Evolutionary conservation across 2,329 filamentous ascomycete genomes (phyloP).

Genomic region (Dothiorella sarmentorum): DNA sequence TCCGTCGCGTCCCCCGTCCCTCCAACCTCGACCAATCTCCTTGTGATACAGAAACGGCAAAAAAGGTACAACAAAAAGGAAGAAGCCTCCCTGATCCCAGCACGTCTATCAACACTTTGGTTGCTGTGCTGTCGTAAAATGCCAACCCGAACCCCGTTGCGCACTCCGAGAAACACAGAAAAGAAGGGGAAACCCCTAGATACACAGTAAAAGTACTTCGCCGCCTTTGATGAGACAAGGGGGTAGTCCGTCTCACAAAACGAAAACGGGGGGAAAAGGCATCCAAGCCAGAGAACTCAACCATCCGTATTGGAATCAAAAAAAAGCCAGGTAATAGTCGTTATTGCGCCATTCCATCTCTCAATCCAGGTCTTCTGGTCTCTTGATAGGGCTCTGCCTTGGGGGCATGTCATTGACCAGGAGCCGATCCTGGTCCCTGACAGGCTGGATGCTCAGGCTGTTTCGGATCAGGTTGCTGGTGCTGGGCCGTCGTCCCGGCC

Average conservation of each 20-base stretch:
- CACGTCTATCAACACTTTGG: constrained; percentile 10
- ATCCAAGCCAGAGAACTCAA: neutral
- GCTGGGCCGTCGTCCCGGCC: constrained; percentile 24
- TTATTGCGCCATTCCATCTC: neutral
- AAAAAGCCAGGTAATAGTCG: neutral
- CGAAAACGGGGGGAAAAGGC: constrained; percentile 1
- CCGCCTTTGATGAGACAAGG: neutral
- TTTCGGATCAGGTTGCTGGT: constrained; percentile 34
- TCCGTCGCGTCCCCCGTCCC: neutral
- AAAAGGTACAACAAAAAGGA: neutral
- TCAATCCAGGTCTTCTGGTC: constrained; percentile 45
- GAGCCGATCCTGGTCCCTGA: constrained; percentile 22
- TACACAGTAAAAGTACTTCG: constrained; percentile 5
- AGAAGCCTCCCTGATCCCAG: neutral
- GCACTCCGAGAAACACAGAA: neutral
- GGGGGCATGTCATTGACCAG: constrained; percentile 26
- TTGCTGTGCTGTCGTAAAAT: neutral
- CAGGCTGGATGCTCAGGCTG: constrained; percentile 37
- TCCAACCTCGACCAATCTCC: neutral
- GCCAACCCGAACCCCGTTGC: neutral
- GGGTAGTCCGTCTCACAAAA: neutral
- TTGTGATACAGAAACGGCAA: neutral
- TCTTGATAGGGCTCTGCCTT: constrained; percentile 40
- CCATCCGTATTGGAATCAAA: constrained; percentile 3
- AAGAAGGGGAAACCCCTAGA: constrained; percentile 8